A percentile compares a stretch with the other conserved stretches of the same genome.
These are phyloP conservation scores for Scutellaria minor DNA, from an alignment of 257 asterid genomes.

Conservation along the genomic window DNA sequence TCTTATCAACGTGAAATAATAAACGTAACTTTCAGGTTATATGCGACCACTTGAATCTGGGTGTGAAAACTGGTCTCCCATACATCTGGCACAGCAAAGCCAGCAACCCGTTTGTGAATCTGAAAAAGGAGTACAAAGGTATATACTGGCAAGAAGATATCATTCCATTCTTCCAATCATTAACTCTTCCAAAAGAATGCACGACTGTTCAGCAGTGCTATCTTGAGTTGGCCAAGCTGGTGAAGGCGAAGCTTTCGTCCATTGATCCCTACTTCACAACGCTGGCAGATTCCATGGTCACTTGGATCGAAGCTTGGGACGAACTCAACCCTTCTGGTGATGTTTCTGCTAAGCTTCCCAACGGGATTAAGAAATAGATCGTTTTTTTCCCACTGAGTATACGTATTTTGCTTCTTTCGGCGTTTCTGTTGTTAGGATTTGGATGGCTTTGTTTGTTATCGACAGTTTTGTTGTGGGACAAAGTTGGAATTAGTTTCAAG, in stretches of 20 bases:
- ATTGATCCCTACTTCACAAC: constrained; percentile 68
- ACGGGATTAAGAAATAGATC: constrained; percentile 46
- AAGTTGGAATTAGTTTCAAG: neutral
- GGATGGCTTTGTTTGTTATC: neutral
- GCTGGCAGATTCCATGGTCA: constrained; percentile 79
- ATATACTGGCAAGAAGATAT: constrained; percentile 84
- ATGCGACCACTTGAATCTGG: constrained; percentile 73
- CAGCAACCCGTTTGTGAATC: constrained; percentile 80
- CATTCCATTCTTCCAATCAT: constrained; percentile 70
- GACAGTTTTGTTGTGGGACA: constrained; percentile 21
- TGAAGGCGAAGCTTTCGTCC: constrained; percentile 55
- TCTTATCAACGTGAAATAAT: neutral
- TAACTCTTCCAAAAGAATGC: constrained; percentile 61
- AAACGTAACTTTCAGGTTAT: constrained; percentile 50
- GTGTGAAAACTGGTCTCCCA: constrained; percentile 77
- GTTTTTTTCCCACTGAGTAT: neutral
- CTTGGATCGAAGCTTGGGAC: constrained; percentile 88
- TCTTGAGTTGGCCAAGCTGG: constrained; percentile 64
- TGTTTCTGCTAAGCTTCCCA: constrained; percentile 40
- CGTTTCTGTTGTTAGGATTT: neutral
- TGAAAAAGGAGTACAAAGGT: constrained; percentile 84
- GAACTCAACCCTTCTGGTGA: constrained; percentile 75
- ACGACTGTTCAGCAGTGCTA: constrained; percentile 72
- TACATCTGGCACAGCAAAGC: constrained; percentile 96
- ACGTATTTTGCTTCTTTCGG: neutral